These are phyloP conservation scores for Chiua virens DNA, from an alignment of 768 basidiomycete species.

Conservation along the genomic window DNA sequence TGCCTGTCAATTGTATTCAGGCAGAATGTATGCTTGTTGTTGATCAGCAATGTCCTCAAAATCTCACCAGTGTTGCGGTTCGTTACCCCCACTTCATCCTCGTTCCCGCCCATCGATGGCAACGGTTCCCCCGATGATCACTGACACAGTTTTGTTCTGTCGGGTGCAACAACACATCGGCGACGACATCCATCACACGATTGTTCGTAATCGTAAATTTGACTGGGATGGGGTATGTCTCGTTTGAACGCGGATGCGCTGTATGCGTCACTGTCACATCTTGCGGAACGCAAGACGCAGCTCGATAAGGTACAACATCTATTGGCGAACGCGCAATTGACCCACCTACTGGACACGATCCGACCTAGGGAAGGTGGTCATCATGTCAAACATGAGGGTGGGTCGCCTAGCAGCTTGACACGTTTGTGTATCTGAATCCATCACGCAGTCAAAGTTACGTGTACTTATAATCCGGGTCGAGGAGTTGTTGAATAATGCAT, in stretches of 20 bases:
- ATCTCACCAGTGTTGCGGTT: too few relatives aligned
- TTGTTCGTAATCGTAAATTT: too few relatives aligned
- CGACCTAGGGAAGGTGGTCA: slow-evolving; percentile 45
- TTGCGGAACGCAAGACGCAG: slow-evolving; percentile 52
- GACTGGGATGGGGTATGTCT: too few relatives aligned
- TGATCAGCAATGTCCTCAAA: too few relatives aligned
- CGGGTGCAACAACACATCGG: too few relatives aligned
- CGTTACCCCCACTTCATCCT: too few relatives aligned
- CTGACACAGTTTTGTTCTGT: too few relatives aligned
- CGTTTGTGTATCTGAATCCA: not conserved
- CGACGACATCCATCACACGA: too few relatives aligned
- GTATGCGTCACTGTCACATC: slow-evolving; percentile 52
- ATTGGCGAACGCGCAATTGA: slow-evolving; percentile 40
- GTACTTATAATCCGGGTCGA: slow-evolving; percentile 58
- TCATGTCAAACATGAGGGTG: slow-evolving; percentile 62
- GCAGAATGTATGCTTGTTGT: too few relatives aligned
- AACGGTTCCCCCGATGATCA: too few relatives aligned
- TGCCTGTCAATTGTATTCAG: too few relatives aligned
- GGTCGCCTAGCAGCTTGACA: slow-evolving; percentile 13
- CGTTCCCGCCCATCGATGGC: too few relatives aligned
- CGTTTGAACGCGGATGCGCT: slow-evolving; percentile 51
- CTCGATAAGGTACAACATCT: slow-evolving; percentile 46
- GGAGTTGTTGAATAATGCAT: slow-evolving; percentile 73
- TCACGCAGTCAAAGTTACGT: slow-evolving; percentile 51
- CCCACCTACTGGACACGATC: slow-evolving; percentile 45